Evolutionary conservation across 805 yeast species (phyloP).

Genomic region (Barnettozyma sucrosica): DNA sequence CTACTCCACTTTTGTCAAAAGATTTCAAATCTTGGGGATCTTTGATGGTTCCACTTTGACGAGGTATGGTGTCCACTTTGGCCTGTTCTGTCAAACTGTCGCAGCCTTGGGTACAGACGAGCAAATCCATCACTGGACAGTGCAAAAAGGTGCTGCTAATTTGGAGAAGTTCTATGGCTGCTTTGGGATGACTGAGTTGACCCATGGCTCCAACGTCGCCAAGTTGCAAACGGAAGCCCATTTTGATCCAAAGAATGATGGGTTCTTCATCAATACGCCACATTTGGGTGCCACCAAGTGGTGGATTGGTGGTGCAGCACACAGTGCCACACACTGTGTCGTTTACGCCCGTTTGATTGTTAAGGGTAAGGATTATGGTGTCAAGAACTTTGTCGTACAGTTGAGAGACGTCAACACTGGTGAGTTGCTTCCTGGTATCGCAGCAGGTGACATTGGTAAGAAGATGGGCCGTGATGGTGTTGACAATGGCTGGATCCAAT

Average conservation of each 20-base stretch:
- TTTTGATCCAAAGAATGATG: slow-evolving; percentile 57
- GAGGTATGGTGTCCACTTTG: slow-evolving; percentile 81
- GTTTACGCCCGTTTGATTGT: slow-evolving; percentile 80
- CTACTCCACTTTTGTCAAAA: slow-evolving; percentile 39
- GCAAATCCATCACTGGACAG: slow-evolving; percentile 80
- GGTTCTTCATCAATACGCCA: slow-evolving; percentile 77
- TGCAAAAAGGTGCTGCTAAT: slow-evolving; percentile 52
- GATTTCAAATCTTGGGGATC: slow-evolving; percentile 51
- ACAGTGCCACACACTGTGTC: slow-evolving; percentile 80
- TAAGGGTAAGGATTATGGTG: slow-evolving; percentile 83
- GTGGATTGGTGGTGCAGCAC: slow-evolving; percentile 99
- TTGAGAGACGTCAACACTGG: slow-evolving; percentile 67
- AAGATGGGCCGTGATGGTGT: slow-evolving; percentile 96
- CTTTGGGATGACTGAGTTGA: slow-evolving; percentile 89
- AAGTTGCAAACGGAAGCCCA: slow-evolving; percentile 86
- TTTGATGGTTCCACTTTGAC: slow-evolving; percentile 78
- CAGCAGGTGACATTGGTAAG: slow-evolving; percentile 88
- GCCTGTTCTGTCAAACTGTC: slow-evolving; percentile 72
- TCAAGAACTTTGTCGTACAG: slow-evolving; percentile 92
- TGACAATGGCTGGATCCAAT: slow-evolving; percentile 96
- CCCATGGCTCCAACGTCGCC: slow-evolving; percentile 91
- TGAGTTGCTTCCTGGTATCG: slow-evolving; percentile 68
- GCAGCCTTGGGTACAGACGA: slow-evolving; percentile 82
- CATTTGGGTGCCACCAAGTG: slow-evolving; percentile 90
- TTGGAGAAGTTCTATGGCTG: slow-evolving; percentile 68